phyloP scores from a whole-genome alignment of 2,329 filamentous ascomycete genomes.

The Fusarium longipes region DNA sequence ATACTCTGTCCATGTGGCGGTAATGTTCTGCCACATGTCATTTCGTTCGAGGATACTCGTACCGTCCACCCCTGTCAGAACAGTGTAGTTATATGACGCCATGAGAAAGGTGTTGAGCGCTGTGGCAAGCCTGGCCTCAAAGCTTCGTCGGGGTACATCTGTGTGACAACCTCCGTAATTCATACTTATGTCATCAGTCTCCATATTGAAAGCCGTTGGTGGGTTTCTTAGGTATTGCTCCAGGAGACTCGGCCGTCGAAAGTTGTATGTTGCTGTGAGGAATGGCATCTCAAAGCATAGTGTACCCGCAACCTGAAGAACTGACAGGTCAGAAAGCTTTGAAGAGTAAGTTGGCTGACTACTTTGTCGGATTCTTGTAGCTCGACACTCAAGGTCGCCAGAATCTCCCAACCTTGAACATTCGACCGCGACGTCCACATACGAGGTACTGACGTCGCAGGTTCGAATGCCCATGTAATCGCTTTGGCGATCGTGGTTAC shows the following conservation, averaged over 20 bases:
- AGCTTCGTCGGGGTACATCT: not conserved
- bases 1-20: not conserved
- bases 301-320: no score
- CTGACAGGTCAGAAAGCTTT: no score
- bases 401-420: not conserved
- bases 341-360: not conserved
- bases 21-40: not conserved
- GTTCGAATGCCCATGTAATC: not conserved
- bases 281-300: slow-evolving; percentile 1
- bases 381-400: not conserved
- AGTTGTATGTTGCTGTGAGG: not conserved
- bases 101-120: not conserved
- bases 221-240: not conserved
- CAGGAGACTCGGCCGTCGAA: not conserved
- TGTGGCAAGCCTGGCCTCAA: not conserved
- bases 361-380: not conserved
- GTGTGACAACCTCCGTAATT: no score
- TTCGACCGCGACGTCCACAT: not conserved
- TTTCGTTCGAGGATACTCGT: not conserved
- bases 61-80: not conserved
- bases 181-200: no score
- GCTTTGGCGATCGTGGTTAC: not conserved
- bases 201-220: no score
- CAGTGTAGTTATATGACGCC: not conserved
- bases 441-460: slow-evolving; percentile 1